phyloP scores from a whole-genome alignment of 2,329 filamentous ascomycete genomes.

The Arthrocladium fulminans region DNA sequence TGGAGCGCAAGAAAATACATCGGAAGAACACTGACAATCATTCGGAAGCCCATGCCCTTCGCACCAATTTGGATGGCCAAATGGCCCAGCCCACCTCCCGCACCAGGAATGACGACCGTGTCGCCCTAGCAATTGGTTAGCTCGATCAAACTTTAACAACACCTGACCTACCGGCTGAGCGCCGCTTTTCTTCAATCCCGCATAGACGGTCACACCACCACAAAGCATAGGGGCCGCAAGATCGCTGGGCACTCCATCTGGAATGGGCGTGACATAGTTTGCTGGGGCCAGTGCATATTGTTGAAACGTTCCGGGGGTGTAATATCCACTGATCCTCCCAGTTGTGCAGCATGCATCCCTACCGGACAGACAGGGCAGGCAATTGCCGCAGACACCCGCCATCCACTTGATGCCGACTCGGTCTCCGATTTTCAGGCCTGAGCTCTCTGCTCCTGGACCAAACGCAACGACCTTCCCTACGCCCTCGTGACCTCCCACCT shows the following conservation, averaged over 20 bases:
- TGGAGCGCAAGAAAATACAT: neutral
- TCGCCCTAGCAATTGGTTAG: conserved; percentile 5
- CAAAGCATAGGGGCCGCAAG: conserved; percentile 59
- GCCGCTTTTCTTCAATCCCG: conserved; percentile 53
- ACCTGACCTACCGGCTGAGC: conserved; percentile 53
- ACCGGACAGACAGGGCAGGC: conserved; percentile 46
- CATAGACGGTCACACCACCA: conserved; percentile 58
- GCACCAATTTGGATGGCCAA: conserved; percentile 53
- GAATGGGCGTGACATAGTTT: conserved; percentile 62
- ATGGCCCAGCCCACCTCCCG: conserved; percentile 57
- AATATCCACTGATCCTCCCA: conserved; percentile 56
- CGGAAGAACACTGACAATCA: conserved; percentile 39
- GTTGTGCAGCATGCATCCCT: conserved; percentile 49
- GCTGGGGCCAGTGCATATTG: conserved; percentile 58
- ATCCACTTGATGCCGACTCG: conserved; percentile 65
- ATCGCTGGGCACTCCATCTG: conserved; percentile 50
- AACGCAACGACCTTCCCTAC: conserved; percentile 58
- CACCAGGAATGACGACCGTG: conserved; percentile 52
- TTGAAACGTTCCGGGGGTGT: conserved; percentile 63
- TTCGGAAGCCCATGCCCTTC: conserved; percentile 53
- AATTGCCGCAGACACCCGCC: conserved; percentile 47
- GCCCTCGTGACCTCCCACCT: conserved; percentile 63
- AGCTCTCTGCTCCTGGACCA: conserved; percentile 49
- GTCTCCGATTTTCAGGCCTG: conserved; percentile 55
- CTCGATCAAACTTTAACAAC: conserved; percentile 40